A percentile compares a stretch with the other conserved stretches of the same genome.
phyloP scores from a whole-genome alignment of 331 rosid genomes.

The Prunus yedoensis region DNA sequence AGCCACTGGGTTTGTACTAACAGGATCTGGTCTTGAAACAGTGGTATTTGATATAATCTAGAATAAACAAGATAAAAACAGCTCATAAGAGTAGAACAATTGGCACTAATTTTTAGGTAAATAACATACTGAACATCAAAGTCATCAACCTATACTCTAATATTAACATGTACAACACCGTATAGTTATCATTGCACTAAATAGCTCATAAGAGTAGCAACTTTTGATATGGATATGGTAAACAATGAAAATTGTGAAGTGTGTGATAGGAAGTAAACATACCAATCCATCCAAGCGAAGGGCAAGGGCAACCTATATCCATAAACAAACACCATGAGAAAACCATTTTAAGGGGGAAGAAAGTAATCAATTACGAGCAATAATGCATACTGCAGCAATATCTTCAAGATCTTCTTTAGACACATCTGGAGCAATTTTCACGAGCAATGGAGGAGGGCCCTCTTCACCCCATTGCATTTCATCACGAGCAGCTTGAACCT shows the following conservation, averaged over 20 bases:
- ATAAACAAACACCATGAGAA: conserved; percentile 32
- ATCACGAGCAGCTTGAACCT: conserved; percentile 97
- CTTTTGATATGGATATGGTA: background rate
- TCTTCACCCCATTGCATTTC: conserved; percentile 99
- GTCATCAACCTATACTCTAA: no score
- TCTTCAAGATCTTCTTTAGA: conserved; percentile 98
- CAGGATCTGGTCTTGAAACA: no score
- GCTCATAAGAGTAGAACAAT: no score
- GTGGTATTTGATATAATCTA: no score
- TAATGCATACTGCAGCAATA: conserved; percentile 83
- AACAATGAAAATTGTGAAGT: conserved; percentile 12
- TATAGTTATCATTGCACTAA: background rate
- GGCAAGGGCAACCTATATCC: conserved; percentile 75
- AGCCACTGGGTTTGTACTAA: no score
- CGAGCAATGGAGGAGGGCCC: conserved; percentile 98
- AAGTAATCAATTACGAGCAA: conserved; percentile 10
- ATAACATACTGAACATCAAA: no score
- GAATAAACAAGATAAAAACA: no score
- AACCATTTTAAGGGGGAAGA: conserved; percentile 17
- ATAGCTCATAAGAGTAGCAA: no score
- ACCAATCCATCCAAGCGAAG: conserved; percentile 98
- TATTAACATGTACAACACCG: background rate
- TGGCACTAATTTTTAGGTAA: no score
- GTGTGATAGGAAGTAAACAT: conserved; percentile 25
- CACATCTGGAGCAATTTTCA: conserved; percentile 97